Evolutionary conservation across 805 yeast genomes (phyloP).

Genomic region (Metschnikowia vanudenii): DNA sequence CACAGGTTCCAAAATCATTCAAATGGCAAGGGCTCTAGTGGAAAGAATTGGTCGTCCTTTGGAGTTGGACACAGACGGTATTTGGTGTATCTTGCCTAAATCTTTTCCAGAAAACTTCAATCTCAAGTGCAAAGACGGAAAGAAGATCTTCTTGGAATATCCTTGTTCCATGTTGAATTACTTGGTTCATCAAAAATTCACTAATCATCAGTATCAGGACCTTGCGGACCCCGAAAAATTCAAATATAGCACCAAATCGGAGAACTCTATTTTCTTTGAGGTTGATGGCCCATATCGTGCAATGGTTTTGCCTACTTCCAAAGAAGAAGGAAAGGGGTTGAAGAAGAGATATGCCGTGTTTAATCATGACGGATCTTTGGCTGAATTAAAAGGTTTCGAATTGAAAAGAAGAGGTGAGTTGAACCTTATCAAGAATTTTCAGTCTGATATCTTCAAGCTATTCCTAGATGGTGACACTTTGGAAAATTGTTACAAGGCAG

Average conservation of each 20-base stretch:
- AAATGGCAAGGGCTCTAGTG: slow-evolving; percentile 90
- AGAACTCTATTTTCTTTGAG: slow-evolving; percentile 94
- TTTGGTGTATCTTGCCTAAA: slow-evolving; percentile 96
- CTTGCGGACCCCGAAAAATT: slow-evolving; percentile 65
- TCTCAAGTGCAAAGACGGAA: slow-evolving; percentile 73
- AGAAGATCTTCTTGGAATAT: slow-evolving; percentile 73
- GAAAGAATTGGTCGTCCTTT: slow-evolving; percentile 93
- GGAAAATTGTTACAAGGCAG: slow-evolving; percentile 80
- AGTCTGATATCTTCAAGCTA: slow-evolving; percentile 87
- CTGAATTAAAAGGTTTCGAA: slow-evolving; percentile 96
- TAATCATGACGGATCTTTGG: slow-evolving; percentile 88
- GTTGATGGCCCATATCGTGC: slow-evolving; percentile 99
- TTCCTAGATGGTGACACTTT: slow-evolving; percentile 83
- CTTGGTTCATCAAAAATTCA: slow-evolving; percentile 84
- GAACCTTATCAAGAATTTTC: slow-evolving; percentile 90
- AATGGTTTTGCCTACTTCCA: slow-evolving; percentile 94
- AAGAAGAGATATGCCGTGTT: slow-evolving; percentile 97
- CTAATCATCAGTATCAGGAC: slow-evolving; percentile 93
- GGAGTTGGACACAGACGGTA: slow-evolving; percentile 98
- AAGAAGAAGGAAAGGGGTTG: slow-evolving; percentile 95
- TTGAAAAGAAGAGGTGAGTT: slow-evolving; percentile 95
- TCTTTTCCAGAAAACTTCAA: slow-evolving; percentile 88
- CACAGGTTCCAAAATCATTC: slow-evolving; percentile 97
- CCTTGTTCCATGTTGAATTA: slow-evolving; percentile 97
- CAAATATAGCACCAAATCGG: slow-evolving; percentile 75